Percentiles rank a stretch among this genome's conserved stretches.
phyloP scores from a whole-genome alignment of 2,329 filamentous ascomycete species.

The Colletotrichum cuscutae region DNA sequence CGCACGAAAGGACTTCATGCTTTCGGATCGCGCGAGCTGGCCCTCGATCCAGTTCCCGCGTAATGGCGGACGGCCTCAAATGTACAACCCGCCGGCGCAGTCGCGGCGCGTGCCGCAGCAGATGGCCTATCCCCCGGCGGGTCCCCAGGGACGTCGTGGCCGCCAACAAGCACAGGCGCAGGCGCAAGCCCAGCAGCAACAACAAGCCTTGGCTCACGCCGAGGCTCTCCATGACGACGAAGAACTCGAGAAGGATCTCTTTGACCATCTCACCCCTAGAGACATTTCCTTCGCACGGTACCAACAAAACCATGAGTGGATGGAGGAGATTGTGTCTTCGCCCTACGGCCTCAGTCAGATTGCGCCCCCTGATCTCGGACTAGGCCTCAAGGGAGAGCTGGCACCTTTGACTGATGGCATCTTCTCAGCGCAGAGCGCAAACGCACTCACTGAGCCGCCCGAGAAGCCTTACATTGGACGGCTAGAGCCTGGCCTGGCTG shows the following conservation, averaged over 20 bases:
- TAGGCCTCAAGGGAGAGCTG: constrained; percentile 87
- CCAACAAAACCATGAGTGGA: constrained; percentile 97
- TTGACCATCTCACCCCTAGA: constrained; percentile 88
- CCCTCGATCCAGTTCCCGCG: constrained; percentile 80
- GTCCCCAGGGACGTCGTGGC: constrained; percentile 46
- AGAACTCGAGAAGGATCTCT: constrained; percentile 83
- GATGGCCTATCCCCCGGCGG: constrained; percentile 70
- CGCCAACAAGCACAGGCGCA: constrained; percentile 51
- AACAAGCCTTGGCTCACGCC: constrained; percentile 36
- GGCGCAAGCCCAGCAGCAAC: constrained; percentile 37
- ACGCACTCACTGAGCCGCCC: constrained; percentile 54
- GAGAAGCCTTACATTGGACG: constrained; percentile 73
- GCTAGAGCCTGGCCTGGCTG: constrained; percentile 79
- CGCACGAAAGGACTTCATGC: constrained; percentile 92
- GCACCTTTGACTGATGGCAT: constrained; percentile 85
- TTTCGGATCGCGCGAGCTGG: constrained; percentile 90
- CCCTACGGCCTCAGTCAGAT: constrained; percentile 89
- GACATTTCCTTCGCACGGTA: constrained; percentile 91
- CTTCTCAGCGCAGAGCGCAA: constrained; percentile 74
- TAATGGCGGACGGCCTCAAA: constrained; percentile 60
- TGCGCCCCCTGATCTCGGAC: constrained; percentile 84
- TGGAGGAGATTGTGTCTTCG: constrained; percentile 95
- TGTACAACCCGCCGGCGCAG: constrained; percentile 55
- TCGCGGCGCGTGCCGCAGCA: constrained; percentile 64
- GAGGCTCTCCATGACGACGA: constrained; percentile 72